Evolutionary conservation across 345 rosid species (phyloP).

Genomic region (Citrus glauca): DNA sequence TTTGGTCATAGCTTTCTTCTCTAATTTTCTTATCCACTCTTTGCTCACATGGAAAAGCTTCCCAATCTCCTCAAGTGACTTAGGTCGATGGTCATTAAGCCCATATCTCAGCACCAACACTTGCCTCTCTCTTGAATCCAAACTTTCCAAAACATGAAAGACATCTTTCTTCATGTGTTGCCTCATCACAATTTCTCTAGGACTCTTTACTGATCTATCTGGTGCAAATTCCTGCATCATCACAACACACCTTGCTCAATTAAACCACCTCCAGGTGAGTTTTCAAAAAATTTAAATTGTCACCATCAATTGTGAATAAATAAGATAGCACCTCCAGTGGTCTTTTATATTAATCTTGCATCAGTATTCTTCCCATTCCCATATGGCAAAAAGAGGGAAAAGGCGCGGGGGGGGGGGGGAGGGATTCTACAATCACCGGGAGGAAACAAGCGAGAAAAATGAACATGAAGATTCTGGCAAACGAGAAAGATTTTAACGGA

Average conservation of each 20-base stretch:
- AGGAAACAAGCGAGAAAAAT: neutral
- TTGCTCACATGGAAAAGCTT: constrained; percentile 63
- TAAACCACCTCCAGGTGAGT: neutral
- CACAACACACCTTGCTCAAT: constrained; percentile 4
- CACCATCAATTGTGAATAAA: neutral
- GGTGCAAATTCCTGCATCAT: constrained; percentile 55
- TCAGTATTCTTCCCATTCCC: neutral
- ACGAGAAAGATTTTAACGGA: neutral
- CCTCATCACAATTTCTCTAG: constrained; percentile 51
- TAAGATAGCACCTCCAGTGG: neutral
- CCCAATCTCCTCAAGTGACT: constrained; percentile 78
- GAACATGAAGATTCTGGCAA: neutral
- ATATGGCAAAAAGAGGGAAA: no score
- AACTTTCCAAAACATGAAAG: constrained; percentile 40
- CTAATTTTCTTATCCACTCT: constrained; percentile 76
- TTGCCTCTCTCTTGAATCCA: constrained; percentile 65
- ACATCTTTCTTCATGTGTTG: constrained; percentile 54
- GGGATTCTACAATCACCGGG: neutral
- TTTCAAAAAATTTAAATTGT: neutral
- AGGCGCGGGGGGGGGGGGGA: no score
- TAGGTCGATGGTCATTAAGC: constrained; percentile 44
- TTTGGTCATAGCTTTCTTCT: constrained; percentile 59
- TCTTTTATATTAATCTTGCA: neutral
- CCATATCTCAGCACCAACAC: constrained; percentile 65
- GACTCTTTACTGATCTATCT: constrained; percentile 43